A percentile compares a stretch with the other conserved stretches of the same genome.
Conservation (phyloP, 495 filamentous ascomycete species). For the Penicillium manginii region DNA sequence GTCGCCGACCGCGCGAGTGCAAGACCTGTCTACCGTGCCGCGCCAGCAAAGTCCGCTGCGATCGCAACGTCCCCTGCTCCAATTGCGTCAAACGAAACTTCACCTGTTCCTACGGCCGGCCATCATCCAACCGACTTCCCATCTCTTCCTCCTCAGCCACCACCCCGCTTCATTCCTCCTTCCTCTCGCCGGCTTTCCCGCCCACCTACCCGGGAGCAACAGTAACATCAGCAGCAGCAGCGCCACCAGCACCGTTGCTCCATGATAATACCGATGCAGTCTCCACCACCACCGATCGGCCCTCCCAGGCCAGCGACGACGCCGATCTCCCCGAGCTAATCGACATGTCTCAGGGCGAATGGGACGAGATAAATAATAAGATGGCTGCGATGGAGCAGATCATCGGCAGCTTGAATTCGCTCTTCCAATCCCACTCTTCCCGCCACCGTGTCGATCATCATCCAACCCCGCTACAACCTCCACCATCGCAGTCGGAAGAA, state of each 20-base stretch:
- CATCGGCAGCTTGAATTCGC: conserved; percentile 39
- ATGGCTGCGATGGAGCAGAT: conserved; percentile 51
- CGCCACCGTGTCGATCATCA: conserved; percentile 23
- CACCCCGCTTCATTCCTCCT: conserved; percentile 23
- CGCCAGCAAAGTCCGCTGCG: conserved; percentile 63
- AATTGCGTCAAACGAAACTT: conserved; percentile 75
- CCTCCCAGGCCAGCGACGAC: conserved; percentile 22
- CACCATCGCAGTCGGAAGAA: background rate
- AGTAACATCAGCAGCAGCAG: background rate
- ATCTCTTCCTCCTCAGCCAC: conserved; percentile 24
- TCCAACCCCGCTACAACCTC: background rate
- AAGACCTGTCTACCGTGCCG: conserved; percentile 55
- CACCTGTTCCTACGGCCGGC: conserved; percentile 72
- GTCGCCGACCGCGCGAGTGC: conserved; percentile 51
- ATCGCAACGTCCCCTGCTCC: conserved; percentile 72
- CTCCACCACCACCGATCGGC: conserved; percentile 18
- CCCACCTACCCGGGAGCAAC: conserved; percentile 4
- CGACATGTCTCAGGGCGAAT: conserved; percentile 45
- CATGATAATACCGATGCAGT: conserved; percentile 9
- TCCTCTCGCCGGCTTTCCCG: conserved; percentile 19
- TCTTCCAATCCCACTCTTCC: conserved; percentile 39
- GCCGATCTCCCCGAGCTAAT: conserved; percentile 36
- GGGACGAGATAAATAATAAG: conserved; percentile 52
- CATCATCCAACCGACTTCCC: conserved; percentile 37
- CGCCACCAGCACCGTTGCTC: background rate